These are phyloP conservation scores for Prototheca stagnorum DNA, from an alignment of 163 green algal genomes.

Conservation along the genomic window DNA sequence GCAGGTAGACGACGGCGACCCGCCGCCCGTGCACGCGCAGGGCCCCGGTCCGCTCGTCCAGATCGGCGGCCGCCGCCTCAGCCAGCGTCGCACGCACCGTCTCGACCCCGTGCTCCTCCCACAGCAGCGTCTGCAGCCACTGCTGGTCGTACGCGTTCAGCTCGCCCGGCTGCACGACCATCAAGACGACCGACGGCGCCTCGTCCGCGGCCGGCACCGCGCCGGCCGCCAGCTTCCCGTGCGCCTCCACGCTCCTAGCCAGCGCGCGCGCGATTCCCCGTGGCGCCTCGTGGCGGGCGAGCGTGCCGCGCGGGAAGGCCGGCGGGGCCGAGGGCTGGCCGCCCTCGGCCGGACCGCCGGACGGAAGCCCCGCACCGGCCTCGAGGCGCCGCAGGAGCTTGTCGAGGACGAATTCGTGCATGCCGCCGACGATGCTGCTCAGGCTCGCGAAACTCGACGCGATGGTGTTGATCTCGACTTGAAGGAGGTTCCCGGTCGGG, in stretches of 20 bases:
- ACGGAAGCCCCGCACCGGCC: not conserved
- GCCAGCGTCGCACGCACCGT: conserved; percentile 55
- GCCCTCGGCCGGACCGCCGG: not conserved
- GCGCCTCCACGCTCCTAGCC: too few species aligned
- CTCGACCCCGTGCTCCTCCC: conserved; percentile 48
- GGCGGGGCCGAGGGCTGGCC: not conserved
- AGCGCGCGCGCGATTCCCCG: too few species aligned
- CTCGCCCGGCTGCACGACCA: conserved; percentile 85
- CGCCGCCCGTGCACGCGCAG: conserved; percentile 13
- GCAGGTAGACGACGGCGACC: conserved; percentile 56
- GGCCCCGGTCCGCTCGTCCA: not conserved
- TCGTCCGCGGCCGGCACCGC: not conserved
- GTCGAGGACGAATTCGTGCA: conserved; percentile 45
- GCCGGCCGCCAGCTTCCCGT: not conserved
- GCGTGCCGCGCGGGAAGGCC: too few species aligned
- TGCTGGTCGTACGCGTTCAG: conserved; percentile 90
- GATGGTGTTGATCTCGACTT: conserved; percentile 98
- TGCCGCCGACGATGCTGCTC: conserved; percentile 34
- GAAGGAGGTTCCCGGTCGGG: conserved; percentile 55
- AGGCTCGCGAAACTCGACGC: conserved; percentile 87
- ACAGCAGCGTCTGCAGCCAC: conserved; percentile 72
- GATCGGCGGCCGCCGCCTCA: conserved; percentile 15
- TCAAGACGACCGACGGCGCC: conserved; percentile 51
- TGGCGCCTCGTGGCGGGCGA: not conserved
- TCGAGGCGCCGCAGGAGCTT: conserved; percentile 41